phyloP scores from a whole-genome alignment of 2,329 filamentous ascomycete species.

The Hymenoscyphus occultus region DNA sequence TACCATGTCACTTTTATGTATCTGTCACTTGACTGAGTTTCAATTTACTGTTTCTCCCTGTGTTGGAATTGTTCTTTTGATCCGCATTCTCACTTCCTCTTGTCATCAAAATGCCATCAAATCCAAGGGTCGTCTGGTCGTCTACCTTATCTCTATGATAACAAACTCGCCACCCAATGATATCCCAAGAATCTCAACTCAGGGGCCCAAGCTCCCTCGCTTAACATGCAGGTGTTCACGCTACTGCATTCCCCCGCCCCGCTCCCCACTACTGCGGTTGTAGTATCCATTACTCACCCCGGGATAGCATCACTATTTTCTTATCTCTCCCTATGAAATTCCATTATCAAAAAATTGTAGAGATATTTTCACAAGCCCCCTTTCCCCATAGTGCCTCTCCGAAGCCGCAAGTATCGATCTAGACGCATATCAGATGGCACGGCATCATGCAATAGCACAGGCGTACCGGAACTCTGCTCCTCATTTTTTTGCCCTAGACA shows the following conservation, averaged over 20 bases:
- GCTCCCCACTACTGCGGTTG: not conserved
- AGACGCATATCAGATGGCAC: not conserved
- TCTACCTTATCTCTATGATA: not conserved
- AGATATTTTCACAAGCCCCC: not conserved
- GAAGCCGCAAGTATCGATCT: conserved; percentile 7
- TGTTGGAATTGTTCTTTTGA: not conserved
- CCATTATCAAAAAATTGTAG: not conserved
- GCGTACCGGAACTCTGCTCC: not conserved
- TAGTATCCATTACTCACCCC: conserved; percentile 6
- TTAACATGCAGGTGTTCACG: conserved; percentile 4
- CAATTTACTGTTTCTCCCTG: not conserved
- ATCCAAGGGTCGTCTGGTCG: not conserved
- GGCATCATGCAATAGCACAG: conserved; percentile 5
- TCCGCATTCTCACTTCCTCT: not conserved
- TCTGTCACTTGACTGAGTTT: not conserved
- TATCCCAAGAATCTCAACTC: not conserved
- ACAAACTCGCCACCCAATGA: not conserved
- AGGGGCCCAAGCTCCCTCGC: conserved; percentile 1
- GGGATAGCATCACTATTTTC: not conserved
- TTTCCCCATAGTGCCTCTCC: conserved; percentile 1
- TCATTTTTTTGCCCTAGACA: not conserved
- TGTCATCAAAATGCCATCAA: not conserved
- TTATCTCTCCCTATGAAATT: not conserved
- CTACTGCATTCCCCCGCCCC: conserved; percentile 8
- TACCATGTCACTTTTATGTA: not conserved